Conservation (phyloP, 2,329 filamentous ascomycete species). For the Nannizziopsis arthrosporioides region DNA sequence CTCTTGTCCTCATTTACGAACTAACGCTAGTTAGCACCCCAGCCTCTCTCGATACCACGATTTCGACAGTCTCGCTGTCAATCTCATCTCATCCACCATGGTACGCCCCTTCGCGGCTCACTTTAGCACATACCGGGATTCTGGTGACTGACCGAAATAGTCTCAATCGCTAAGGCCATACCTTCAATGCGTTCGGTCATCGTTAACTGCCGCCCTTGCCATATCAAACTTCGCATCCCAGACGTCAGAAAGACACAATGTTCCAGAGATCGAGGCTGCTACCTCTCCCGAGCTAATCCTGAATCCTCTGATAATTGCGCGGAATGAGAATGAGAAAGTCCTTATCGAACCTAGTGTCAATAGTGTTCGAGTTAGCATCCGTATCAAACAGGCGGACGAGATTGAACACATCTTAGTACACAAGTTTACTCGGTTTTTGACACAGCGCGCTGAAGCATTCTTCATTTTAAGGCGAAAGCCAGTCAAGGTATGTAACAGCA, state of each 20-base stretch:
- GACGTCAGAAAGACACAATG: constrained; percentile 91
- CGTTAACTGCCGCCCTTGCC: constrained; percentile 83
- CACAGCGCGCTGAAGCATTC: constrained; percentile 89
- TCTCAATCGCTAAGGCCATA: constrained; percentile 96
- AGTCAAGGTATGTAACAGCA: constrained; percentile 57
- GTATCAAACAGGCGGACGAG: constrained; percentile 98
- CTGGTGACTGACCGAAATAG: constrained; percentile 33
- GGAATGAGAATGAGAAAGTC: constrained; percentile 95
- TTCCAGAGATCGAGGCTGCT: constrained; percentile 88
- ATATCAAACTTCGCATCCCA: constrained; percentile 97
- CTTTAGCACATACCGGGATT: not conserved
- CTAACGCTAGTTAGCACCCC: too few species aligned
- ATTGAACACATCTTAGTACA: constrained; percentile 97
- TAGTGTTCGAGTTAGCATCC: constrained; percentile 91
- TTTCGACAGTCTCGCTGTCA: not conserved
- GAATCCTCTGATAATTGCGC: constrained; percentile 77
- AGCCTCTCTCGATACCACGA: not conserved
- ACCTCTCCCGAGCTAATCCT: constrained; percentile 89
- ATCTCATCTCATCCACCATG: constrained; percentile 12
- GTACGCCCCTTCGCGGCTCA: constrained; percentile 13
- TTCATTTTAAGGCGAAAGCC: constrained; percentile 93
- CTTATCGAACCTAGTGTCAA: constrained; percentile 95
- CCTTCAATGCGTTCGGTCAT: constrained; percentile 89
- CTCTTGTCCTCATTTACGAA: not conserved
- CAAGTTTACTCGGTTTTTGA: constrained; percentile 96